Evolutionary conservation across 2,329 filamentous ascomycete genomes (phyloP).

Genomic region (Calonectria hawksworthii): DNA sequence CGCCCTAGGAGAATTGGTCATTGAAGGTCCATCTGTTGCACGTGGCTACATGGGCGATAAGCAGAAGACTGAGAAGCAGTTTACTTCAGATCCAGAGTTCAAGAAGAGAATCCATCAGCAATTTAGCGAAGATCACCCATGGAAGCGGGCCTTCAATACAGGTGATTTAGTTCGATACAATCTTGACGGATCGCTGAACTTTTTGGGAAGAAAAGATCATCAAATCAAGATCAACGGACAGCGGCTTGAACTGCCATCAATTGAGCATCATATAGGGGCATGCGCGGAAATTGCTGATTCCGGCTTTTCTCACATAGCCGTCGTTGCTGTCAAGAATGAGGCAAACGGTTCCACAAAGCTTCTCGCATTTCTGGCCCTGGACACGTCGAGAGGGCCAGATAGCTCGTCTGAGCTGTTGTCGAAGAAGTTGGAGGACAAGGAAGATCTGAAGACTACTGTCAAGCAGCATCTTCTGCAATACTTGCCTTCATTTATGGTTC

Average conservation of each 20-base stretch:
- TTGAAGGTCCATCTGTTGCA: neutral
- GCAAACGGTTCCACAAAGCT: conserved; percentile 1
- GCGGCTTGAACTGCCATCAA: neutral
- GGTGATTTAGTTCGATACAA: neutral
- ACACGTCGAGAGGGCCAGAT: neutral
- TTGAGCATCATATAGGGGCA: neutral
- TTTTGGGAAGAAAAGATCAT: neutral
- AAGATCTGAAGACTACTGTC: neutral
- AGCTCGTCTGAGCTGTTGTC: neutral
- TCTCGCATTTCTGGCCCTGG: neutral
- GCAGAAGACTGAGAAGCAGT: neutral
- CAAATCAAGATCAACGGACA: conserved; percentile 3
- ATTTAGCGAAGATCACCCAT: neutral
- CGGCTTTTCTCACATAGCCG: neutral
- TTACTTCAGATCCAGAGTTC: neutral
- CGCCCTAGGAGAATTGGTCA: neutral
- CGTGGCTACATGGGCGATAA: neutral
- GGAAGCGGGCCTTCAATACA: conserved; percentile 4
- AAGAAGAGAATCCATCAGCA: neutral
- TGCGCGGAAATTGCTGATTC: neutral
- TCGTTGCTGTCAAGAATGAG: neutral
- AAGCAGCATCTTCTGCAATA: neutral
- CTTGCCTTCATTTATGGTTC: neutral
- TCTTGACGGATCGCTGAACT: neutral
- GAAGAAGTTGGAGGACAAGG: neutral